A percentile compares a stretch with the other conserved stretches of the same genome.
Evolutionary conservation across 108 stramenopile species (phyloP).

Genomic region (Pseudonitzschia multistriata): DNA sequence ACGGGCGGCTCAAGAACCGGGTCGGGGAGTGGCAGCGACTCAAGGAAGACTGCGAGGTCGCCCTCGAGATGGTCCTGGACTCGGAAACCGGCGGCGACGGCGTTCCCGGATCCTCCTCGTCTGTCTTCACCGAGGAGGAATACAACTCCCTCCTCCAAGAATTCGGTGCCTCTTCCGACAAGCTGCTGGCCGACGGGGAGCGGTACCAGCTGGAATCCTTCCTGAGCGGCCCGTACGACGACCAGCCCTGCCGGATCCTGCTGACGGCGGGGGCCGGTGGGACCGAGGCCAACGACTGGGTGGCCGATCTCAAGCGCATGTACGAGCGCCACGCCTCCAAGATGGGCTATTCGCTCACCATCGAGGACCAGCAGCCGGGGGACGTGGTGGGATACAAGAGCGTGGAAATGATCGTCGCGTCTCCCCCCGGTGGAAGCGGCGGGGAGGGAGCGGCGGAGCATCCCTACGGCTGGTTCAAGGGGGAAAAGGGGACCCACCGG

Average conservation of each 20-base stretch:
- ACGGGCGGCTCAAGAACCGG: constrained; percentile 35
- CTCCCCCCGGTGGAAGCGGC: constrained; percentile 30
- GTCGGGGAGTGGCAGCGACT: constrained; percentile 50
- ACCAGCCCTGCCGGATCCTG: constrained; percentile 73
- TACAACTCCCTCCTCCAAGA: constrained; percentile 50
- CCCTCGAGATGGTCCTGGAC: constrained; percentile 59
- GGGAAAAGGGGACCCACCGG: constrained; percentile 93
- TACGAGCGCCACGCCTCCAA: constrained; percentile 66
- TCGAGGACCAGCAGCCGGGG: constrained; percentile 57
- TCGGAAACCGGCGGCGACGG: constrained; percentile 3
- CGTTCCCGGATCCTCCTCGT: constrained; percentile 1
- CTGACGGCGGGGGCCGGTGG: constrained; percentile 98
- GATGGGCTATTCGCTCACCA: constrained; percentile 58
- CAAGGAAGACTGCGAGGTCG: constrained; percentile 48
- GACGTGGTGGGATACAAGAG: constrained; percentile 89
- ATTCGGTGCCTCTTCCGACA: constrained; percentile 36
- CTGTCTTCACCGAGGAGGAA: constrained; percentile 35
- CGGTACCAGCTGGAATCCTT: constrained; percentile 67
- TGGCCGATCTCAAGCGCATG: constrained; percentile 78
- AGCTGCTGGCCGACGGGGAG: constrained; percentile 49
- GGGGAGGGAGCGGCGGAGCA: constrained; percentile 6
- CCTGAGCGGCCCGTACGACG: constrained; percentile 75
- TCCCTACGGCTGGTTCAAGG: constrained; percentile 85
- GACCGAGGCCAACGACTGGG: constrained; percentile 95
- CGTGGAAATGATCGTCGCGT: constrained; percentile 73